Conservation (phyloP, 176 grass and related monocot species). For the Tuctoria greenei region DNA sequence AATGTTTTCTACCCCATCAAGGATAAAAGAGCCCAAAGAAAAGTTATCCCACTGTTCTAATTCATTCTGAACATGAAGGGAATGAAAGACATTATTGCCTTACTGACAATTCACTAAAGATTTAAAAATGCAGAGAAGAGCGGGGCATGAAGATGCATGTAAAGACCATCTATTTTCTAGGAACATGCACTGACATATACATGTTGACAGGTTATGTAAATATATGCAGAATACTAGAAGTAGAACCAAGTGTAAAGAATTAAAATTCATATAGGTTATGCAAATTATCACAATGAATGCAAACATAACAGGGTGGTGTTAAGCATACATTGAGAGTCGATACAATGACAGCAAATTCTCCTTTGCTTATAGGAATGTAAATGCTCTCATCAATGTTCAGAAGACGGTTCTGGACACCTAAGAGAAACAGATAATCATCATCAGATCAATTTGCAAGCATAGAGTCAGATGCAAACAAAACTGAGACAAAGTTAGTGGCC, state of each 20-base stretch:
- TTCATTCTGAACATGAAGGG: background rate
- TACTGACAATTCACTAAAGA: background rate
- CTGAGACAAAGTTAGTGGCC: background rate
- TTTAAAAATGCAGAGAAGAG: background rate
- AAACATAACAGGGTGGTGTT: background rate
- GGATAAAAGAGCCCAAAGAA: background rate
- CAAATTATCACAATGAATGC: slow-evolving; percentile 9
- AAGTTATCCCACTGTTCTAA: background rate
- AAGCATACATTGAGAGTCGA: slow-evolving; percentile 76
- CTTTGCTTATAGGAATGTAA: slow-evolving; percentile 83
- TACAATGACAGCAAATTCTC: slow-evolving; percentile 72
- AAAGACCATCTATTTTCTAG: background rate
- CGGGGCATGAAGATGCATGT: background rate
- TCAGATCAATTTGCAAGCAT: slow-evolving; percentile 6
- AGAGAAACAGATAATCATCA: slow-evolving; percentile 2
- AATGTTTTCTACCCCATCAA: background rate
- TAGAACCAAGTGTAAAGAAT: slow-evolving; percentile 6
- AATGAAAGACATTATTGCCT: background rate
- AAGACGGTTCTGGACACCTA: slow-evolving; percentile 88
- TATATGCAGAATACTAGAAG: background rate
- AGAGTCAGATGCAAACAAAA: slow-evolving; percentile 10
- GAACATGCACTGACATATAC: background rate
- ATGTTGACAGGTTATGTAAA: background rate
- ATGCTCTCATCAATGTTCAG: slow-evolving; percentile 88
- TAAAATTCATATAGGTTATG: background rate